Evolutionary conservation across 1,284 basidiomycete genomes (phyloP), one percentile per base, ranked within the genome.

Genomic region (Ganoderma lingzhi): DNA sequence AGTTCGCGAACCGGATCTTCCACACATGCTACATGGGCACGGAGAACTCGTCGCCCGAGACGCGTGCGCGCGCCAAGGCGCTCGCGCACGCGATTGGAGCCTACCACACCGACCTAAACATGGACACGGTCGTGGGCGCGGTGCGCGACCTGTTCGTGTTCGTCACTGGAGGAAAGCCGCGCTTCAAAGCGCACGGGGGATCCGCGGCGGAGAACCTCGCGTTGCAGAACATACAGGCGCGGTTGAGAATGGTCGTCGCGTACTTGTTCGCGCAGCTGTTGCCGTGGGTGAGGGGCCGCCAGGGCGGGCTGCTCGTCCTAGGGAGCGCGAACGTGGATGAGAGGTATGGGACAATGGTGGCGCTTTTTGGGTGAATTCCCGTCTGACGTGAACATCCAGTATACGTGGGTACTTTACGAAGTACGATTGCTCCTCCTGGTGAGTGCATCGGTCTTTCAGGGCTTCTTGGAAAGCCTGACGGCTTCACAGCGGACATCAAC

Each of bases 1-100:
- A 99, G 77, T 96, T 99, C 74, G 90, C 91, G 60, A 85, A 85
- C 67, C 87, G 96, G 41, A 91, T 99, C 69, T 98, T 99, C 85
- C 96, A 99, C 79, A 98, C 97, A 0, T 98, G 96, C 82, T 99
- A 98, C 82, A 99, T 99, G 98, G 97, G 97, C 14, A 99, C 97
- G 0, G 94, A 97, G 80, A 97, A 99, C 80, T 98, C 96, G 12
- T 95, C 92, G 72, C 81, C 81, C 1, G 97, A 98, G 74, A 99
- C 98, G 9, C 85, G 96, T 15, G 82, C 86, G 71, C 87, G 97
- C 44, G 98, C 97, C 2, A 96, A 94, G 78, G 89, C 93, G 62
- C 88, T 99, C 6, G 91, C 94, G 2, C 84, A 90, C 63, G 93
- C 95, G 0, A 97, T 99, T 69, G 97, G 97, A 76, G 92, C 93